These are phyloP conservation scores for Ceratobasidium sp. DNA, from an alignment of 1,284 basidiomycete genomes.

Conservation along the genomic window DNA sequence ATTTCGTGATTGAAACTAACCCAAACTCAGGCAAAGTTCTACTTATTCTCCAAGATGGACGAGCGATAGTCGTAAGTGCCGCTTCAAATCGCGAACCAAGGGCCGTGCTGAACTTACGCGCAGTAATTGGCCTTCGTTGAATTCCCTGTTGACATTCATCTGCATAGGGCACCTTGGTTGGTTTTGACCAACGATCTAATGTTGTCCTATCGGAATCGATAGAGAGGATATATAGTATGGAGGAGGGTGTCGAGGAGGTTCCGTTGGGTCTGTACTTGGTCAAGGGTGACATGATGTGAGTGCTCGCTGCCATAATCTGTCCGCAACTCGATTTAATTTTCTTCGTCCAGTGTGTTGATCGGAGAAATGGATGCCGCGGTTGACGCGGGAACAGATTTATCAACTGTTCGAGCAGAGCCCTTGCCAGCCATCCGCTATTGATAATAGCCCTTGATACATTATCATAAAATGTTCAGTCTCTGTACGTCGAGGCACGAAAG, in stretches of 20 bases:
- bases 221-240: constrained; percentile 87
- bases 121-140: constrained; percentile 22
- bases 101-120: constrained; percentile 20
- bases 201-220: constrained; percentile 89
- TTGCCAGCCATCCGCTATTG: constrained; percentile 78
- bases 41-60: constrained; percentile 88
- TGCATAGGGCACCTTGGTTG: constrained; percentile 80
- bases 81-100: constrained; percentile 17
- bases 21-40: constrained; percentile 72
- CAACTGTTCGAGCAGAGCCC: constrained; percentile 86
- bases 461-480: no score
- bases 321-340: background rate
- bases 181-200: constrained; percentile 92
- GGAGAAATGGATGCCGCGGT: constrained; percentile 89
- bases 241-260: constrained; percentile 93
- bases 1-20: constrained; percentile 12
- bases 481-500: no score
- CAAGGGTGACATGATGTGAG: constrained; percentile 96
- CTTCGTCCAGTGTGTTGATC: constrained; percentile 72
- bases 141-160: constrained; percentile 21
- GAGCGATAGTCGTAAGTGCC: constrained; percentile 76
- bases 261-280: constrained; percentile 96
- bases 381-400: constrained; percentile 81
- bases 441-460: no score
- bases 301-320: constrained; percentile 47